These are phyloP conservation scores for Xerocomus amazonicus DNA, from an alignment of 1,284 basidiomycete species.

Conservation along the genomic window DNA sequence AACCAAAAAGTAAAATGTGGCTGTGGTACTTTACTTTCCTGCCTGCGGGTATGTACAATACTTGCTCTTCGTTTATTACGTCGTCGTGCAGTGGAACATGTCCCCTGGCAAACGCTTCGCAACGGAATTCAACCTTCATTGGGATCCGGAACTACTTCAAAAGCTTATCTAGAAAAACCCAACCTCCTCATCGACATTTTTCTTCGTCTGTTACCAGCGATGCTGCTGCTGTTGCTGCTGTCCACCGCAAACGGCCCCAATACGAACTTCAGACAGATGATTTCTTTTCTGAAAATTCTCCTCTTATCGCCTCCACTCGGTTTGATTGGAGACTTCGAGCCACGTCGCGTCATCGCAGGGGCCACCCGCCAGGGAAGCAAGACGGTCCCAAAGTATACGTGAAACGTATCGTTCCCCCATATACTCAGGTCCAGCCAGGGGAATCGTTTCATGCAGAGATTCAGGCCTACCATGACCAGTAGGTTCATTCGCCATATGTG, in stretches of 20 bases:
- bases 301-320: constrained; percentile 27
- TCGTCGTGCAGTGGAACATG: not conserved
- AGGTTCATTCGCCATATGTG: constrained; percentile 14
- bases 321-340: constrained; percentile 41
- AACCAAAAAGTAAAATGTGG: constrained; percentile 8
- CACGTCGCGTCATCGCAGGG: constrained; percentile 27
- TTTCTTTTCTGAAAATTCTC: constrained; percentile 32
- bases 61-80: constrained; percentile 6
- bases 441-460: constrained; percentile 44
- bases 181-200: constrained; percentile 9
- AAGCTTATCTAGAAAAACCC: constrained; percentile 8
- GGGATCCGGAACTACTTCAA: constrained; percentile 32
- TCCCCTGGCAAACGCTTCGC: constrained; percentile 4
- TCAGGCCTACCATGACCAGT: constrained; percentile 44
- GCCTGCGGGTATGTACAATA: constrained; percentile 15
- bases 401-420: constrained; percentile 38
- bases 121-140: constrained; percentile 26
- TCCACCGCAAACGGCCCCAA: constrained; percentile 12
- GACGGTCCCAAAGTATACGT: constrained; percentile 16
- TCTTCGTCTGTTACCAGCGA: constrained; percentile 11
- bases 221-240: constrained; percentile 6
- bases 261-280: constrained; percentile 24
- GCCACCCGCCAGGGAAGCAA: constrained; percentile 2
- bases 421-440: constrained; percentile 30
- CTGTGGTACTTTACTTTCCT: constrained; percentile 6